Evolutionary conservation across 129 eudicot genomes (phyloP), one percentile per base, ranked within the genome.

Genomic region (Pseudognaphalium luteoalbum): DNA sequence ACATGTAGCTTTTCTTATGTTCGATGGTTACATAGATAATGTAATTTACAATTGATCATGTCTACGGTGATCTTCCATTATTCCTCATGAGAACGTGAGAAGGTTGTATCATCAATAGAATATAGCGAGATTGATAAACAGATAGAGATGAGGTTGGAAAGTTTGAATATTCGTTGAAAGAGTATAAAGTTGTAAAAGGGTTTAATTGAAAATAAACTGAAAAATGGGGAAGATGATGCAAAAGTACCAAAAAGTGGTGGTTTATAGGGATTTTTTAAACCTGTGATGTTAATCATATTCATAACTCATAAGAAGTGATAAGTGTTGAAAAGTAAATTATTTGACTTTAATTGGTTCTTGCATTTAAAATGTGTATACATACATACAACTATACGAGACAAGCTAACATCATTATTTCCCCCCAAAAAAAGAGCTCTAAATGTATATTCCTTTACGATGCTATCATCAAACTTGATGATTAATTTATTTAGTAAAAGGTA

Each of bases 271-370:
- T 11, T 44, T 66, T 44, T 66, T 57, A 59, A 74, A 39, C 61
- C 70, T 17, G 21, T 61, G 20, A 72, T 44, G 75, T 58, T 58
- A 69, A 32, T 32, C 34, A 69, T 25, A 25, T 0, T 78, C 75
- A 59, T 58, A 69, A 25, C 0, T 78, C 75, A 59, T 58, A 69
- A 57, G 69, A 77, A 68, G 76, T 68, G 29, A 68, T 58, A 77
- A 77, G 61, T 77, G 69, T 33, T 35, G 70, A 78, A 78, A 78
- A 70, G 76, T 70, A 59, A 20, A 32, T 44, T 32, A 60, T 44
- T 76, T 34, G 65, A 76, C 51, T 51, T 64, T 65, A 76, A 29
- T 20, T 70, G 20, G 71, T 78, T 51, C 4, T 59, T 44, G 44
- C 63, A 77, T 70, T 42, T 44, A 78, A 61, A 76, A 78, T 57